Conservation (phyloP, 2,329 filamentous ascomycete species). For the Aspergillus ochraceoroseus region DNA sequence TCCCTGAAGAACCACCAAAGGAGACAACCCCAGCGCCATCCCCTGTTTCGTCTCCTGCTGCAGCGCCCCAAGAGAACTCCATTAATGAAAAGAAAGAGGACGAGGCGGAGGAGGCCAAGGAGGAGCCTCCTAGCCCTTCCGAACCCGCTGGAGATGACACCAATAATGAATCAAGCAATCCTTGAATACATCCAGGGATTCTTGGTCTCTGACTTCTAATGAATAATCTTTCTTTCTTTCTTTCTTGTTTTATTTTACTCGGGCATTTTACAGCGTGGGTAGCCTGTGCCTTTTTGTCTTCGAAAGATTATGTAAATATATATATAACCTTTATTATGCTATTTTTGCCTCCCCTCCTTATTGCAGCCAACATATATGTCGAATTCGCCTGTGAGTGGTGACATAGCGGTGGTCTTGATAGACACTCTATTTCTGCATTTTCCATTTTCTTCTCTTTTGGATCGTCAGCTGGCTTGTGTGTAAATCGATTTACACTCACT, state of each 20-base stretch:
- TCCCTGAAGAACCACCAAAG: slow-evolving; percentile 43
- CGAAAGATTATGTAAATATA: slow-evolving; percentile 13
- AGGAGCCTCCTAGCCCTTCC: neutral
- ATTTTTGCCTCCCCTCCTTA: too few relatives aligned
- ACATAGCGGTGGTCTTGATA: too few relatives aligned
- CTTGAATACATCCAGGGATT: neutral
- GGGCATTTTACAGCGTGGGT: slow-evolving; percentile 20
- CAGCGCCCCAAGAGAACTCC: slow-evolving; percentile 8
- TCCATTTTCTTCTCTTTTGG: too few relatives aligned
- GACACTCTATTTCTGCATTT: too few relatives aligned
- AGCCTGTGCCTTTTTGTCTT: too few relatives aligned
- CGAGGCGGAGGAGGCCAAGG: neutral
- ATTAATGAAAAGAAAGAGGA: slow-evolving; percentile 16
- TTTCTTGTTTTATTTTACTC: slow-evolving; percentile 5
- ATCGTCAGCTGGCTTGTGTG: too few relatives aligned
- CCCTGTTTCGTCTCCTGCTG: slow-evolving; percentile 19
- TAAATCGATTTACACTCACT: too few relatives aligned
- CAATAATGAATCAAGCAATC: slow-evolving; percentile 2
- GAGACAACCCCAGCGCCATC: slow-evolving; percentile 21
- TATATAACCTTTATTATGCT: neutral
- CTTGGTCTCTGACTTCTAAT: too few relatives aligned
- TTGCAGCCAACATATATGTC: too few relatives aligned
- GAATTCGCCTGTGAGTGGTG: too few relatives aligned
- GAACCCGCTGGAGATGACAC: slow-evolving; percentile 5
- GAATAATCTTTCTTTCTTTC: neutral